These are phyloP conservation scores for Ophiostoma australiae DNA, from an alignment of 2,329 filamentous ascomycete species.

Conservation along the genomic window DNA sequence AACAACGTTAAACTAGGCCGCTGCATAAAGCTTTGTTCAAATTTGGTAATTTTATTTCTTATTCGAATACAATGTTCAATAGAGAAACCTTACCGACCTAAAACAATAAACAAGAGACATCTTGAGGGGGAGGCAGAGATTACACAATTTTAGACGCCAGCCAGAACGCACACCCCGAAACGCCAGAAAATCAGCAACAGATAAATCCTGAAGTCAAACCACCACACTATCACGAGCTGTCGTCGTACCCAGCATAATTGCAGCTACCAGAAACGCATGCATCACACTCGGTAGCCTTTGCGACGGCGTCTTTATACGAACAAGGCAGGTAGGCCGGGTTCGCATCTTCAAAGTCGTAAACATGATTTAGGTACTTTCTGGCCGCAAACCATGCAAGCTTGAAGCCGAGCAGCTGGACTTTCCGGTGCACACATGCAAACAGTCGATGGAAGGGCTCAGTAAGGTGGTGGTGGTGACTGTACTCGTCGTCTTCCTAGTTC, in stretches of 20 bases:
- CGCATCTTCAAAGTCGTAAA: neutral
- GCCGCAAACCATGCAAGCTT: conserved; percentile 5
- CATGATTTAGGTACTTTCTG: conserved; percentile 15
- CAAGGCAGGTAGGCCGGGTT: neutral
- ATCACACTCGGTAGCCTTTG: neutral
- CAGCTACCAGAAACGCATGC: neutral
- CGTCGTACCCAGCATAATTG: neutral
- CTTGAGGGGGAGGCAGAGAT: neutral
- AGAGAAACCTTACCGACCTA: too few relatives aligned
- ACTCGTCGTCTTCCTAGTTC: neutral
- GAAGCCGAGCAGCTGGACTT: neutral
- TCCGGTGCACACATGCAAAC: neutral
- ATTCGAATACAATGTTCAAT: too few relatives aligned
- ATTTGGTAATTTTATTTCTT: too few relatives aligned
- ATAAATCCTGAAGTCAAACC: neutral
- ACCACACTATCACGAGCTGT: neutral
- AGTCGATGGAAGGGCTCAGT: conserved; percentile 5
- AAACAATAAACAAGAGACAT: too few relatives aligned
- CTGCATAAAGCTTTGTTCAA: too few relatives aligned
- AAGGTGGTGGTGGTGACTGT: neutral
- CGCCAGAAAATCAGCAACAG: neutral
- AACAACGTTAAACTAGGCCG: neutral
- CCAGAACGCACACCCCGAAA: neutral
- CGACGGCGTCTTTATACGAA: neutral
- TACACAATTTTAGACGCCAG: neutral